Evolutionary conservation across 169 alveolate genomes (phyloP), one percentile per base, ranked within the genome.

Genomic region (Plasmodium yoelii): DNA sequence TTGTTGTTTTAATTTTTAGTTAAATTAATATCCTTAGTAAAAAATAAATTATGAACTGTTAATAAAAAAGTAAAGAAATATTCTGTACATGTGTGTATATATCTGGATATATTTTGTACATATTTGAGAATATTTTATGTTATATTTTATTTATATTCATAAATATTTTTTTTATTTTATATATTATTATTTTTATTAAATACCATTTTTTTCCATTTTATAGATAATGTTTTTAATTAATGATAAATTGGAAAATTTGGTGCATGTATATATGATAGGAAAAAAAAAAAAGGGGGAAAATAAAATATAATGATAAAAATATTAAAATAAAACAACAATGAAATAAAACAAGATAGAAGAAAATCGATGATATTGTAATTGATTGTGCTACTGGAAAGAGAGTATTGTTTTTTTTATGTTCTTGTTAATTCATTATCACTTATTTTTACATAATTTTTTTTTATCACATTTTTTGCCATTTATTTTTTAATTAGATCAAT

Each of bases 21-120:
- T 59, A 19, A 10, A 55, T 26, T 72, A 19, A 55, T 59, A 34
- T 13, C 12, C 24, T 34, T 34, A 34, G 59, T n/a, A 44, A 72
- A 22, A 53, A 72, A 72, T 53, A 72, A 18, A 39, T 28, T 72
- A 72, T 72, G 44, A 28, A 72, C 70, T 72, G 86, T 55, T 72
- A n/a, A 72, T 72, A 72, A 72, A 70, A 70, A 70, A 69, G 51
- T 22, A 22, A 61, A 69, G 51, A 70, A 70, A 70, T 47, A 22
- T 70, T 70, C 28, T 19, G 47, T 69, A 72, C 56, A 72, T 18
- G 22, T 72, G 70, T 72, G 59, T 24, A 28, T 55, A 71, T 55
- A 61, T 8, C 12, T 39, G 55, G 26, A 0, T 18, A 59, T 69
- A 53, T 72, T 34, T 34, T 34, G 7, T 34, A 34, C 42, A 34